A percentile compares a stretch with the other conserved stretches of the same genome.
Evolutionary conservation across 2,329 filamentous ascomycete species (phyloP).

Genomic region (Microdochium paspali): DNA sequence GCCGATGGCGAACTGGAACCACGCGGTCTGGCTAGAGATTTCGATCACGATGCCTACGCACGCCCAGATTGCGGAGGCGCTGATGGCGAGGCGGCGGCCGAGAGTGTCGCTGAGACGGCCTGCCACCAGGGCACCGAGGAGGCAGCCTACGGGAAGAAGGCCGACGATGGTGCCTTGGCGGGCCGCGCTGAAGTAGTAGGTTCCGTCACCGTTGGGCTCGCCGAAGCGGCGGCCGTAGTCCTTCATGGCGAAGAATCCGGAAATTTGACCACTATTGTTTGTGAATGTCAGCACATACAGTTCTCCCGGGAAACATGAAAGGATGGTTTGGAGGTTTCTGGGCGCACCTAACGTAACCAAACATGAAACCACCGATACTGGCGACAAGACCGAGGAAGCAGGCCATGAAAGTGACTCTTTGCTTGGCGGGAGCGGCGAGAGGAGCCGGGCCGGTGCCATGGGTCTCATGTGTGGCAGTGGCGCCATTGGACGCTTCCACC

Average conservation of each 20-base stretch:
- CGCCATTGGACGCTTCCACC: neutral
- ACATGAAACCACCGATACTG: conserved; percentile 48
- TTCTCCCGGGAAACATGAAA: neutral
- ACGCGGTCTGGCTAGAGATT: conserved; percentile 42
- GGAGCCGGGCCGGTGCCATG: conserved; percentile 3
- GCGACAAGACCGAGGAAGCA: conserved; percentile 39
- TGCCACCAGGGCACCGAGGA: conserved; percentile 47
- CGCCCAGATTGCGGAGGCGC: conserved; percentile 52
- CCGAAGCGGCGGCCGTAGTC: conserved; percentile 49
- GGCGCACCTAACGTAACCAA: conserved; percentile 44
- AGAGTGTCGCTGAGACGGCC: conserved; percentile 52
- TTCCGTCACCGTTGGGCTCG: conserved; percentile 23
- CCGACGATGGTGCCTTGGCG: conserved; percentile 56
- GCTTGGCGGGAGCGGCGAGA: conserved; percentile 3
- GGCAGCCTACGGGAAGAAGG: conserved; percentile 49
- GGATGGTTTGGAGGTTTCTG: neutral
- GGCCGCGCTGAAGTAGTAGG: conserved; percentile 42
- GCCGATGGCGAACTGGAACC: conserved; percentile 58
- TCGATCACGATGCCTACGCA: conserved; percentile 56
- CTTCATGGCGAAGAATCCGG: conserved; percentile 51
- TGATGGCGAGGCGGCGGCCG: conserved; percentile 53
- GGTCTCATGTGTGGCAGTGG: neutral
- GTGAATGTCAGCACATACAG: neutral
- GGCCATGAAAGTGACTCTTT: conserved; percentile 25
- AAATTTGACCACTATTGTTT: conserved; percentile 50